A percentile compares a stretch with the other conserved stretches of the same genome.
phyloP scores from a whole-genome alignment of 805 yeast species.

The Sungouiella thailandica region DNA sequence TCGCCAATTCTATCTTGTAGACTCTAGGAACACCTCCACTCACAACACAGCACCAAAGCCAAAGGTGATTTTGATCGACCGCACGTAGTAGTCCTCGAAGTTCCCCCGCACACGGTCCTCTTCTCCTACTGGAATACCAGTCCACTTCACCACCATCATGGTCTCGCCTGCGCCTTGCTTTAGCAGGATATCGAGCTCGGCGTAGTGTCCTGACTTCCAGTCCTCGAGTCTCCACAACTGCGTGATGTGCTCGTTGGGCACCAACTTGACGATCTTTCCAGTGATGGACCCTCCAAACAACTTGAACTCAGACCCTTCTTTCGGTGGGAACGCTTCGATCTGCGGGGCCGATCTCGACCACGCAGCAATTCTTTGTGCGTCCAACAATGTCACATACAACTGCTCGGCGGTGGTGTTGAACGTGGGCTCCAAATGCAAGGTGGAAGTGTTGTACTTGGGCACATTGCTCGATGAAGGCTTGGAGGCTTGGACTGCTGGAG shows the following conservation, averaged over 20 bases:
- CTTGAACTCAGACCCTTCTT: constrained; percentile 57
- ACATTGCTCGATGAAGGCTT: too few relatives aligned
- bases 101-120: constrained; percentile 82
- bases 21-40: too few relatives aligned
- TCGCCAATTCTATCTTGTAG: too few relatives aligned
- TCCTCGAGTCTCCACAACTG: constrained; percentile 84
- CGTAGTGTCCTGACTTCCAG: constrained; percentile 85
- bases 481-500: constrained; percentile 4
- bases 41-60: constrained; percentile 92
- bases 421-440: constrained; percentile 67
- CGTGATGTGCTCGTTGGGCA: constrained; percentile 53
- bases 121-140: constrained; percentile 92
- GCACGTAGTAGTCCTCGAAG: constrained; percentile 85
- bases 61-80: constrained; percentile 84
- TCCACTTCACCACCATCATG: constrained; percentile 67
- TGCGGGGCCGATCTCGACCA: constrained; percentile 80
- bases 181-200: constrained; percentile 60
- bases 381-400: constrained; percentile 69
- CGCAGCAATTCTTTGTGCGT: constrained; percentile 74
- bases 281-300: constrained; percentile 85
- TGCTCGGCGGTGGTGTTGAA: constrained; percentile 89
- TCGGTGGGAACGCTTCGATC: constrained; percentile 44
- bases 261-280: constrained; percentile 62
- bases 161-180: constrained; percentile 85
- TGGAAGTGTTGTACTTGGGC: constrained; percentile 76